Percentiles rank a stretch among this genome's conserved stretches.
Conservation (phyloP, 1,139 yeast genomes). For the Candida tetrigidarum region DNA sequence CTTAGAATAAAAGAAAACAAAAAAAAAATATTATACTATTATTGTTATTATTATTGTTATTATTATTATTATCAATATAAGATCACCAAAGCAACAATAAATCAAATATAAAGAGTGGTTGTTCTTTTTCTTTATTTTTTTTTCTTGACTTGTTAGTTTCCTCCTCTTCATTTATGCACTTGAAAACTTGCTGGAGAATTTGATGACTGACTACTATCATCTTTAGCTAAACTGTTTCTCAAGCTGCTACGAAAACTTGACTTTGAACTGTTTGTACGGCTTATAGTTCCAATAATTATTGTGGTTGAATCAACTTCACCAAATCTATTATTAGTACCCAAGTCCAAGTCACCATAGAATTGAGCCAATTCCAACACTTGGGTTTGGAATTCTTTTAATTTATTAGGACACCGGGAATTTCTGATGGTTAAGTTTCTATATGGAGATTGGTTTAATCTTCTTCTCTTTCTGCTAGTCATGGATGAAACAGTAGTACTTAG, state of each 20-base stretch:
- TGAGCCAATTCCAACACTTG: conserved; percentile 28
- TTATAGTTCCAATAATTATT: conserved; percentile 15
- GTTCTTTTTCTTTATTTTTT: not conserved
- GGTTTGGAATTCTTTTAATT: conserved; percentile 27
- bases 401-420: conserved; percentile 20
- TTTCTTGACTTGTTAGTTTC: not conserved
- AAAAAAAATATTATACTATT: not conserved
- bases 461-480: conserved; percentile 7
- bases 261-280: conserved; percentile 17
- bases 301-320: conserved; percentile 18
- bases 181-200: conserved; percentile 13
- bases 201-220: conserved; percentile 12
- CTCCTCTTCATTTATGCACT: conserved; percentile 5
- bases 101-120: not conserved
- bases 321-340: conserved; percentile 17
- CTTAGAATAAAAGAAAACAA: not conserved
- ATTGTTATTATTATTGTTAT: not conserved
- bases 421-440: conserved; percentile 18
- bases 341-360: conserved; percentile 22
- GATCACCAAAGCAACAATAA: conserved; percentile 1
- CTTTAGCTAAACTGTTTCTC: conserved; percentile 12
- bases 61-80: not conserved
- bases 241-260: conserved; percentile 17
- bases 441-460: conserved; percentile 6
- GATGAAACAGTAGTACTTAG: conserved; percentile 9